These are phyloP conservation scores for Pseudogymnoascus sp. DNA, from an alignment of 2,329 filamentous ascomycete genomes.

Conservation along the genomic window DNA sequence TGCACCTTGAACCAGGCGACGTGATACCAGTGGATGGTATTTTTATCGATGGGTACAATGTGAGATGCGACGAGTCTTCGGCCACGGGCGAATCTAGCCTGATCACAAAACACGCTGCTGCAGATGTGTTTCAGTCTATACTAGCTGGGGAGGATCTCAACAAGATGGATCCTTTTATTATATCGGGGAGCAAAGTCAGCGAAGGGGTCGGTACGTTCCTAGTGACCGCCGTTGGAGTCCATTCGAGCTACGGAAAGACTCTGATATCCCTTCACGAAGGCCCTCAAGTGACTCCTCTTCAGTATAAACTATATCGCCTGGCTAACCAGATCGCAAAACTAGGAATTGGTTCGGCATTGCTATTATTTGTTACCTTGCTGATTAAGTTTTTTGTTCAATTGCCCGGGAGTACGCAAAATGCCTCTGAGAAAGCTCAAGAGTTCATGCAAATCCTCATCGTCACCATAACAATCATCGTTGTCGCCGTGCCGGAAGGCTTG, in stretches of 20 bases:
- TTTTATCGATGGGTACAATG: conserved; percentile 57
- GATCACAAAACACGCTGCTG: conserved; percentile 58
- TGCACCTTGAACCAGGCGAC: conserved; percentile 64
- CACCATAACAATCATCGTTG: conserved; percentile 56
- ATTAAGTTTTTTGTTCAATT: conserved; percentile 32
- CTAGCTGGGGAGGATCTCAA: conserved; percentile 45
- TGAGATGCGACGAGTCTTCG: conserved; percentile 68
- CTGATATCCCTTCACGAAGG: conserved; percentile 50
- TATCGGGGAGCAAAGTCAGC: conserved; percentile 50
- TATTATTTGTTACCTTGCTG: conserved; percentile 34
- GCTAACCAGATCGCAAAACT: conserved; percentile 47
- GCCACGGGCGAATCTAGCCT: conserved; percentile 69
- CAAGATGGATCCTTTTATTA: conserved; percentile 59
- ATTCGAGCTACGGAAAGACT: conserved; percentile 49
- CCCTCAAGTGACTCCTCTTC: conserved; percentile 46
- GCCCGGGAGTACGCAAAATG: conserved; percentile 24
- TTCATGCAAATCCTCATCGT: conserved; percentile 55
- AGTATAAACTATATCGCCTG: conserved; percentile 46
- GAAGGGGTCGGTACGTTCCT: conserved; percentile 49
- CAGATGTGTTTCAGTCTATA: conserved; percentile 52
- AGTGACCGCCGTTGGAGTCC: conserved; percentile 47
- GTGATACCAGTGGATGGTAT: conserved; percentile 65
- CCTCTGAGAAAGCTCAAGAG: conserved; percentile 48
- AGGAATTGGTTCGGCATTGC: conserved; percentile 32
- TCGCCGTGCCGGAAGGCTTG: conserved; percentile 56